Conservation (phyloP, 495 filamentous ascomycete genomes). For the Sordaria brevicollis region DNA sequence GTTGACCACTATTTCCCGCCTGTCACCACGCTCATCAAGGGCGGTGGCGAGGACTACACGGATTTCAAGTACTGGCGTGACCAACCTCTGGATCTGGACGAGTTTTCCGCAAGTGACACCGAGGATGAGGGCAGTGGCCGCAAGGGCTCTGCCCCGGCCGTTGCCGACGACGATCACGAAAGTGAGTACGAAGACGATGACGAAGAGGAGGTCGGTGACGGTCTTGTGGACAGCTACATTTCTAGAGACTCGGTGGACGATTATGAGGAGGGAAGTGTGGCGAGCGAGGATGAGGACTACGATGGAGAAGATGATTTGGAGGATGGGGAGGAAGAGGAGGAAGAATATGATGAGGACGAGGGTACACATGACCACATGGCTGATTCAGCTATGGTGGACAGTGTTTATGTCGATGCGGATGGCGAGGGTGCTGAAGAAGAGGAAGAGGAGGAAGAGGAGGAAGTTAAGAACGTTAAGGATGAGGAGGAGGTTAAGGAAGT, state of each 20-base stretch:
- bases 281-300: conserved; percentile 28
- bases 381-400: conserved; percentile 16
- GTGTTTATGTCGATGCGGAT: conserved; percentile 24
- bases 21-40: conserved; percentile 60
- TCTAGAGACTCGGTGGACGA: conserved; percentile 45
- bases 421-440: conserved; percentile 30
- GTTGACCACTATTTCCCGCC: conserved; percentile 97
- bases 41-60: conserved; percentile 75
- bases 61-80: conserved; percentile 88
- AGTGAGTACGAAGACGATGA: conserved; percentile 25
- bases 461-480: not conserved
- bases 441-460: conserved; percentile 7
- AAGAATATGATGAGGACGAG: conserved; percentile 19
- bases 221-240: conserved; percentile 50
- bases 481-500: not conserved
- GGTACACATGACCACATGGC: conserved; percentile 15
- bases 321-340: conserved; percentile 28
- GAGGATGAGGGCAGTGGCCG: conserved; percentile 43
- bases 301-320: conserved; percentile 27
- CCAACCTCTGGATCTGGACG: conserved; percentile 58
- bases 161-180: conserved; percentile 41
- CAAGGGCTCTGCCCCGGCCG: conserved; percentile 29
- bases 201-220: conserved; percentile 33
- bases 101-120: conserved; percentile 68
- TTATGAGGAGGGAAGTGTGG: conserved; percentile 32